Conservation (phyloP, 805 yeast species). For the Candida wancherniae region DNA sequence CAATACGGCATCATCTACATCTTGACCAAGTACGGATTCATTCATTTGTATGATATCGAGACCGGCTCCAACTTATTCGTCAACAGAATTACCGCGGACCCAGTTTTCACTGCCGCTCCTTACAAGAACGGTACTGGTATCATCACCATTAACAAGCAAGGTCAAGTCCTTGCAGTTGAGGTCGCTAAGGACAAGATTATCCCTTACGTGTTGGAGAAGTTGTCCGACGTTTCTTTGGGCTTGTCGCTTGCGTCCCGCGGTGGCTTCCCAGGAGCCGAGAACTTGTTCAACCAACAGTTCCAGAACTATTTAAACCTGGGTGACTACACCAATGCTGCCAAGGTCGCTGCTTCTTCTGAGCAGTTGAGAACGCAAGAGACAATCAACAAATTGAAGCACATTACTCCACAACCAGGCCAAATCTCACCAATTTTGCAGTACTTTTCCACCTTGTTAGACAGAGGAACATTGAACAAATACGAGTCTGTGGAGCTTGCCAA, state of each 20-base stretch:
- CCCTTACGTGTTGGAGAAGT: conserved; percentile 81
- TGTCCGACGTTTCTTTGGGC: conserved; percentile 84
- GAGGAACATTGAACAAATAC: conserved; percentile 85
- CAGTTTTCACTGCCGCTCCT: conserved; percentile 83
- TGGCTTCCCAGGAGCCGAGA: conserved; percentile 96
- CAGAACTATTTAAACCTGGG: conserved; percentile 78
- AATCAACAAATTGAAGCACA: conserved; percentile 82
- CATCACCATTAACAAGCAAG: conserved; percentile 87
- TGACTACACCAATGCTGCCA: conserved; percentile 88
- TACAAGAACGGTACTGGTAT: conserved; percentile 76
- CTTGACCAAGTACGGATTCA: conserved; percentile 93
- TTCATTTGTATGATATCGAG: conserved; percentile 91
- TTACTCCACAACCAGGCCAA: conserved; percentile 91
- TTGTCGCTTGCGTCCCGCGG: conserved; percentile 89
- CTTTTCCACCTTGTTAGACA: conserved; percentile 84
- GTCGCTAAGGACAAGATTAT: conserved; percentile 78
- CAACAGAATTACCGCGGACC: conserved; percentile 93
- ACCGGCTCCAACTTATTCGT: conserved; percentile 89
- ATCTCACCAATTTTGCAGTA: conserved; percentile 92
- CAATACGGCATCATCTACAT: conserved; percentile 83
- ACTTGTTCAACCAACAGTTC: conserved; percentile 85
- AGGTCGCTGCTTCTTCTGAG: conserved; percentile 92
- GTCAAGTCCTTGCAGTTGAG: conserved; percentile 92
- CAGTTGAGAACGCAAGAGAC: conserved; percentile 93
- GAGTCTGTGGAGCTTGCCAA: conserved; percentile 93